A percentile compares a stretch with the other conserved stretches of the same genome.
phyloP scores from a whole-genome alignment of 768 basidiomycete genomes.

The Termitomyces sp. region DNA sequence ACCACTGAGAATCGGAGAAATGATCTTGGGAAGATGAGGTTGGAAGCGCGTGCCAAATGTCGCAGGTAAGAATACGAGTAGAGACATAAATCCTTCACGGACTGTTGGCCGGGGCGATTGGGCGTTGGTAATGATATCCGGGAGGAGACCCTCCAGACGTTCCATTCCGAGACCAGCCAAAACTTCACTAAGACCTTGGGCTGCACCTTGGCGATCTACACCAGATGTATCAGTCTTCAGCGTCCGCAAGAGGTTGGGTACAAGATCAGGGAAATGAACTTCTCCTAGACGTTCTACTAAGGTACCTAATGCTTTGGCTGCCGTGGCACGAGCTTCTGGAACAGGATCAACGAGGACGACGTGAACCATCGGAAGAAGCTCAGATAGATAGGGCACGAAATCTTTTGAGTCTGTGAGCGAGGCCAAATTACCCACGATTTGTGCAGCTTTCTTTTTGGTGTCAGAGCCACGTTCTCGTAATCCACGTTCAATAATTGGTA shows the following conservation, averaged over 20 bases:
- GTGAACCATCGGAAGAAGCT: conserved; percentile 87
- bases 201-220: conserved; percentile 96
- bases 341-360: conserved; percentile 93
- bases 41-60: conserved; percentile 97
- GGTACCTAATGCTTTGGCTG: conserved; percentile 93
- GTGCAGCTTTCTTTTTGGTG: conserved; percentile 91
- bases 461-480: conserved; percentile 89
- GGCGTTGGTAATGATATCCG: conserved; percentile 89
- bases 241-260: conserved; percentile 80
- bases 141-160: conserved; percentile 86
- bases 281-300: conserved; percentile 97
- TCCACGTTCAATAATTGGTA: conserved; percentile 93
- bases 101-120: conserved; percentile 87
- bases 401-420: conserved; percentile 87
- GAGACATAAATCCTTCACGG: conserved; percentile 97
- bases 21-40: conserved; percentile 92
- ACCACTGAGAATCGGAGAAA: conserved; percentile 86
- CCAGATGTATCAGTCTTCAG: conserved; percentile 92
- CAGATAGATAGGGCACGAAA: conserved; percentile 90
- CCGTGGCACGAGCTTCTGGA: conserved; percentile 95
- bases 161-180: conserved; percentile 97
- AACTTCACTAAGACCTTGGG: conserved; percentile 94
- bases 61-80: conserved; percentile 90
- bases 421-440: conserved; percentile 96
- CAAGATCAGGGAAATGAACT: conserved; percentile 90